Evolutionary conservation across 1,284 basidiomycete species (phyloP), one percentile per base, ranked within the genome.

Genomic region (Testicularia cyperi): DNA sequence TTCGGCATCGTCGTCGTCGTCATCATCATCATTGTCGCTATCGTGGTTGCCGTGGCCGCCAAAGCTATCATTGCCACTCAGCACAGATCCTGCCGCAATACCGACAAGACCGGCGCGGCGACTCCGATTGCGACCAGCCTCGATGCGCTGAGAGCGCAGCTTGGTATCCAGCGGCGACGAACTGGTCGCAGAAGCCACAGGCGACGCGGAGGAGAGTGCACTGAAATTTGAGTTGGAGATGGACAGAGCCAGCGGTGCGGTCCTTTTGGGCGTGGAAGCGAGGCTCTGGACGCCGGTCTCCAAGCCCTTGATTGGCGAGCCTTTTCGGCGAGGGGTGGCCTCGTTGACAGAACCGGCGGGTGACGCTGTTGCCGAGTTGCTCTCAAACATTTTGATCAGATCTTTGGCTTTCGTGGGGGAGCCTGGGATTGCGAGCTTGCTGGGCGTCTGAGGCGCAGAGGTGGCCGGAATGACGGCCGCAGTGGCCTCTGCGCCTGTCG

Each of bases 361-460:
- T 12, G 57, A 46, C 1, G 35, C 34, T 3, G 38, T 51, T 27
- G 57, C 48, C 8, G 53, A 62, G 28, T 37, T 53, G 38, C 43
- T 52, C 38, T 69, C 67, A 30, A 68, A 69, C 55, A 67, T 55
- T 15, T 38, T 43, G 32, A 69, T 69, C 24, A 69, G 47, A 29
- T 69, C 67, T 23, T 65, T 65, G 20, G 67, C 65, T 35, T 64
- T 64, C 20, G 48, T 65, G n/a, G 66, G 66, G 6, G 66, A 64
- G 1, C 45, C 29, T 5, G 61, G 54, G 15, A 54, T 38, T 1
- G 45, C 27, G n/a, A 54, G 26, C 35, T 55, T 61, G 33, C 45
- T 45, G 0, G 48, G 48, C n/a, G 43, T 31, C 14, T 8, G 14
- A 9, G 8, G 18, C 30, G 16, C 18, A 16, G 30, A 31, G 9